Base-by-base conservation (phyloP, 495 filamentous ascomycete genomes). In the Aspergillus carlsbadensis region DNA sequence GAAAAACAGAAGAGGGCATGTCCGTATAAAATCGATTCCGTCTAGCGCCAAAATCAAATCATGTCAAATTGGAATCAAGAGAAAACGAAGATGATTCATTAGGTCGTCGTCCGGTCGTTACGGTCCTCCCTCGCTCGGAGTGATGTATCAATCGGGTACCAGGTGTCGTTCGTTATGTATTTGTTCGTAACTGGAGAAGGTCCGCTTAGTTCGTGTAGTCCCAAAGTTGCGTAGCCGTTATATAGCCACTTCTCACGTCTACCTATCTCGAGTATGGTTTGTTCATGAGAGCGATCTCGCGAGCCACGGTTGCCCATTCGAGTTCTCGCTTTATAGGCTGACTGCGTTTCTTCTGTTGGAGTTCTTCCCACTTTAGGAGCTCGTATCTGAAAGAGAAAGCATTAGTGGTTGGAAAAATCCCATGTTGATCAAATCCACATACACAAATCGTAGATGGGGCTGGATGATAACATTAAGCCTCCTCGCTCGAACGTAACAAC, bases 241-340 rank as follows among this genome's bases (percentile, higher is more conserved):
- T 29, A 22, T 39, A 22, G 48, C 33, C 42, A 26, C 37, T 34
- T 34, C 51, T 26, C 13, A 36, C 17, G 31, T 49, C 33, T 42
- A 31, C 24, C 49, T 57, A 60, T 50, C 63, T 59, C 14, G 63
- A 65, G 36, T 98, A 98, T n/a, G 94, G 94, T 59, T 88, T 87
- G 69, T 98, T 98, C 90, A 98, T 93, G 18, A 89, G 78, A 1
- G 94, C 93, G 53, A 98, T 88, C 76, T 98, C 94, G 26, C 92
- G 80, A 5, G 91, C 84, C 59, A 97, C 85, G 43, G 87, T 90
- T 7, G 83, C 77, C 94, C 94, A 98, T 72, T 98, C 94, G 36
- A 96, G 76, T 62, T 97, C 92, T 37, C 92, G 81, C 58, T 81
- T 84, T 6, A 82, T 59, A 1, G 78, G 67, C 44, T 70, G 60